Percentiles rank a stretch among this genome's conserved stretches.
These are phyloP conservation scores for Auricularia heimuer DNA, from an alignment of 768 basidiomycete species.

Conservation along the genomic window DNA sequence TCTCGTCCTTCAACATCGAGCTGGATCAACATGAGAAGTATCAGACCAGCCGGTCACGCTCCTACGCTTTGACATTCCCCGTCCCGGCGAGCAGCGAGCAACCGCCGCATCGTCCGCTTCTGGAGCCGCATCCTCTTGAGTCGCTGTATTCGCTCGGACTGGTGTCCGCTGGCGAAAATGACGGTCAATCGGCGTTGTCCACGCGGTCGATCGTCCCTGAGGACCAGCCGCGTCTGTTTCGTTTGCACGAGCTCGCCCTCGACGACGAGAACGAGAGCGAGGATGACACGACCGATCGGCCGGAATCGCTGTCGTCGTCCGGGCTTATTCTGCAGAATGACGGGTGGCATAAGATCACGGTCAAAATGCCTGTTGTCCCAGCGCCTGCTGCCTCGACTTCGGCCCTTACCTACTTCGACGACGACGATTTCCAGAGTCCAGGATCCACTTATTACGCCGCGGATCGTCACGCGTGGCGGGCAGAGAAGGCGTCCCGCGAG, in stretches of 20 bases:
- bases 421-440: conserved; percentile 1
- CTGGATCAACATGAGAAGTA: conserved; percentile 57
- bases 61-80: conserved; percentile 40
- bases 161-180: conserved; percentile 27
- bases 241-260: background rate
- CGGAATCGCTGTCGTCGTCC: background rate
- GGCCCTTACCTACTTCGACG: conserved; percentile 1
- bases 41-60: conserved; percentile 7
- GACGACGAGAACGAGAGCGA: background rate
- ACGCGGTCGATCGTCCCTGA: background rate
- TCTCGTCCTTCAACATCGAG: conserved; percentile 47
- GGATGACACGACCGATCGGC: background rate
- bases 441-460: conserved; percentile 1
- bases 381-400: background rate
- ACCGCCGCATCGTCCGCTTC: conserved; percentile 54
- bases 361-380: background rate
- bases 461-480: background rate
- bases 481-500: conserved; percentile 3
- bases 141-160: conserved; percentile 42
- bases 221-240: background rate
- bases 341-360: background rate
- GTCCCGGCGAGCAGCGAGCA: conserved; percentile 47
- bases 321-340: background rate
- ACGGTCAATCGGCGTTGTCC: background rate
- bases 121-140: conserved; percentile 40